Base-by-base conservation (phyloP, 345 rosid species). In the Brassica cretica region DNA sequence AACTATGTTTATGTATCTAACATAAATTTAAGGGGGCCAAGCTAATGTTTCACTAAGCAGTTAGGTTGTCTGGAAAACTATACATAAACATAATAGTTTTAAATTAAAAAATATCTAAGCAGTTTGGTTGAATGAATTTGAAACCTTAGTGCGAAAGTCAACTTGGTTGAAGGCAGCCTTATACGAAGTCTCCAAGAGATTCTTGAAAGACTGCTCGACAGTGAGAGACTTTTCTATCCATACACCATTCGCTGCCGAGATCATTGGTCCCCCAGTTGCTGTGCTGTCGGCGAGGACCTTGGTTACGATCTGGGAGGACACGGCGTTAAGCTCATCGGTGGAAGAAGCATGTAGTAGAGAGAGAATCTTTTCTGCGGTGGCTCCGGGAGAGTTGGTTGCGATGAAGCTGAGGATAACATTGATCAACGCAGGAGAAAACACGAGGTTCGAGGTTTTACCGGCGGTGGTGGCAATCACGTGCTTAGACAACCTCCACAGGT, bases 401-500 rank as follows among this genome's bases (percentile, higher is more conserved):
- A 91, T 82, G 61, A 89, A 66, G 84, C 94, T 82, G 66, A 93
- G 89, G 49, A 87, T 78, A 21, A 87, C 88, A 62, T 84, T 86
- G 80, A 90, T 80, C 59, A 93, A 88, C 64, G 86, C 85, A 33
- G 97, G 94, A 53, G 93, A 89, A 82, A 85, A 87, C 60, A 89
- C 89, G 3, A 82, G 73, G 87, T 93, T 88, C 14, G 85, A 78
- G 63, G 65, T 74, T 69, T 88, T 84, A 0, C 72, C 32, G 76
- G 88, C 58, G 58, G 58, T 51, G 58, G 58, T 51, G 58, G 58
- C 85, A 71, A 87, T 74, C 8, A 91, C 76, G 53, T 81, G 81
- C 84, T 79, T 80, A 18, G 87, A 30, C 12, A 93, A 78, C 4
- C 62, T 49, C 63, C 15, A 87, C 83, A 30, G 82, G 55, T 12